Evolutionary conservation across 2,329 filamentous ascomycete genomes (phyloP).

Genomic region (Paracorniculantispora psalliotae): DNA sequence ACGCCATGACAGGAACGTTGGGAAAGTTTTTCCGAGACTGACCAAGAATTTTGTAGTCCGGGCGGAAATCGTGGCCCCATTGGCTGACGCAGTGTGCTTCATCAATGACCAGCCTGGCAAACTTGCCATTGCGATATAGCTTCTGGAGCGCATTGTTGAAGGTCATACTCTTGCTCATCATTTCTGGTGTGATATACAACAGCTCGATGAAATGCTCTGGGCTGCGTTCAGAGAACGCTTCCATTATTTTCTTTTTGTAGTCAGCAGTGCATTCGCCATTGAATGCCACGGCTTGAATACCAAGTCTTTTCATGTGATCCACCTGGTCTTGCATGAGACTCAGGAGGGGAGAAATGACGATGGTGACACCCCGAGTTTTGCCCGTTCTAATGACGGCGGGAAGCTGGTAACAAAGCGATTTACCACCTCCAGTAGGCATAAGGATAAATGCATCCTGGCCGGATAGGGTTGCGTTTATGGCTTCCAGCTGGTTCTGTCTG

Average conservation of each 20-base stretch:
- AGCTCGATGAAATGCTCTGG: slow-evolving; percentile 78
- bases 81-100: slow-evolving; percentile 99
- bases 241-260: slow-evolving; percentile 62
- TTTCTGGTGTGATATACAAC: slow-evolving; percentile 94
- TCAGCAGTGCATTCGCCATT: slow-evolving; percentile 68
- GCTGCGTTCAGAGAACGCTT: slow-evolving; percentile 53
- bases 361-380: slow-evolving; percentile 76
- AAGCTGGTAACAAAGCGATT: slow-evolving; percentile 93
- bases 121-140: slow-evolving; percentile 64
- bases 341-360: slow-evolving; percentile 90
- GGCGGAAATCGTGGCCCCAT: slow-evolving; percentile 97
- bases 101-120: slow-evolving; percentile 92
- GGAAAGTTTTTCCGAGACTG: slow-evolving; percentile 67
- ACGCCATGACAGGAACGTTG: slow-evolving; percentile 82
- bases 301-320: slow-evolving; percentile 66
- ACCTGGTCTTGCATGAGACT: slow-evolving; percentile 99
- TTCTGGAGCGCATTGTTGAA: slow-evolving; percentile 62
- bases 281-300: slow-evolving; percentile 75
- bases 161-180: slow-evolving; percentile 75
- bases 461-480: slow-evolving; percentile 85
- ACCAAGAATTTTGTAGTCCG: slow-evolving; percentile 87
- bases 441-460: slow-evolving; percentile 91
- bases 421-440: slow-evolving; percentile 97
- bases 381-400: slow-evolving; percentile 80
- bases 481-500: slow-evolving; percentile 85